Evolutionary conservation across 2,329 filamentous ascomycete species (phyloP).

Genomic region (Aspergillus unguis): DNA sequence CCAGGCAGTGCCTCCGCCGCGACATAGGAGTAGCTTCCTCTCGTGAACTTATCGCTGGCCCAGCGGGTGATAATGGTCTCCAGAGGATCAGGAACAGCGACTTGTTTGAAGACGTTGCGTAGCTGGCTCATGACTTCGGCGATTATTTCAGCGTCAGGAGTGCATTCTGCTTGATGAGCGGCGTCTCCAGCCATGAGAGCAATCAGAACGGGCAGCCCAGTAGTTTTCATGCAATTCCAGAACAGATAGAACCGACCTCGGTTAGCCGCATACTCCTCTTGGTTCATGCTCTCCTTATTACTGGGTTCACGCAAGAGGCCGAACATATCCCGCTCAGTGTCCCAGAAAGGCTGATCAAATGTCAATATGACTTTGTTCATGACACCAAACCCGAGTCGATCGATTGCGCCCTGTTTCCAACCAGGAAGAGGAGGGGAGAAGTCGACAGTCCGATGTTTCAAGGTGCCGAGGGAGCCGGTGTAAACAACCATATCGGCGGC

Average conservation of each 20-base stretch:
- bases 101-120: slow-evolving; percentile 65
- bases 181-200: slow-evolving; percentile 95
- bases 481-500: slow-evolving; percentile 89
- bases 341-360: slow-evolving; percentile 89
- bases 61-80: slow-evolving; percentile 91
- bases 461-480: slow-evolving; percentile 82
- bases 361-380: slow-evolving; percentile 94
- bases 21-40: slow-evolving; percentile 92
- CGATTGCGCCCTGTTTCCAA: slow-evolving; percentile 78
- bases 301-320: slow-evolving; percentile 77
- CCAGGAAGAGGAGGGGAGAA: slow-evolving; percentile 88
- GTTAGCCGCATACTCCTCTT: slow-evolving; percentile 72
- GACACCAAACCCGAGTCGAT: slow-evolving; percentile 83
- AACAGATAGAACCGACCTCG: slow-evolving; percentile 96
- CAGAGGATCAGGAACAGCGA: slow-evolving; percentile 68
- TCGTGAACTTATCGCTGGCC: slow-evolving; percentile 86
- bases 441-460: slow-evolving; percentile 74
- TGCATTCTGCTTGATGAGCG: slow-evolving; percentile 79
- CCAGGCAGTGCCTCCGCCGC: slow-evolving; percentile 75
- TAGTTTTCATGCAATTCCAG: slow-evolving; percentile 91
- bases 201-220: slow-evolving; percentile 80
- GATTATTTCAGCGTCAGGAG: slow-evolving; percentile 71
- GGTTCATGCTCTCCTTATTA: slow-evolving; percentile 66
- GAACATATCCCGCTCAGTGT: slow-evolving; percentile 85
- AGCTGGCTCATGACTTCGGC: slow-evolving; percentile 76